Conservation (phyloP, 202 grass and related monocot genomes). For the Carex arenaria region DNA sequence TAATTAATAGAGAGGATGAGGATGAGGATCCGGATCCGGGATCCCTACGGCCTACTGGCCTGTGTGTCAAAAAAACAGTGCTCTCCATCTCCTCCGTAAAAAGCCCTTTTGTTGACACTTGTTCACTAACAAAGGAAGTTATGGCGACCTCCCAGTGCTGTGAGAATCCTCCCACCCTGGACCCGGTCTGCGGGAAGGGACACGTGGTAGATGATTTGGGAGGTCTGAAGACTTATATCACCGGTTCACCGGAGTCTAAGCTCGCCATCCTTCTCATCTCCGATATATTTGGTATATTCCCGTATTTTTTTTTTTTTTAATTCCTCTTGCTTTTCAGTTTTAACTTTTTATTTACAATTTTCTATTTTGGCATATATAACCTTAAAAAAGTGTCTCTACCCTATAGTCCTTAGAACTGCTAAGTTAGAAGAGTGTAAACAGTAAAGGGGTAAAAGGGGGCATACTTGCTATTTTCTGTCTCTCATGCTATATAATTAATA, state of each 20-base stretch:
- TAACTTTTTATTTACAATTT: too few species aligned
- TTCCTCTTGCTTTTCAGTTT: too few species aligned
- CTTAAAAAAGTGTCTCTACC: too few species aligned
- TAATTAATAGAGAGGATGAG: too few species aligned
- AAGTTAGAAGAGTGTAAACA: too few species aligned
- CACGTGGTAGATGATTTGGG: constrained; percentile 15
- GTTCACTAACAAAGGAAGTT: background rate
- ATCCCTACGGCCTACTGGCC: too few species aligned
- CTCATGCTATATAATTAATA: too few species aligned
- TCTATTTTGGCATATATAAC: too few species aligned
- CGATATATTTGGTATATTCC: constrained; percentile 20
- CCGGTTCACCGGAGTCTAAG: constrained; percentile 12
- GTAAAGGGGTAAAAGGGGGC: background rate
- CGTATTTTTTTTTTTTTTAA: too few species aligned
- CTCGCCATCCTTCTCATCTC: constrained; percentile 11
- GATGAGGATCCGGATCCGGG: too few species aligned
- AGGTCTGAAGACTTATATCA: constrained; percentile 15
- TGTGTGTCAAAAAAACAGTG: too few species aligned
- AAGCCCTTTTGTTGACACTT: background rate
- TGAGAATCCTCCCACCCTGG: constrained; percentile 18
- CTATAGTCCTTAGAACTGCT: too few species aligned
- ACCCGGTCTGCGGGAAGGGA: constrained; percentile 21
- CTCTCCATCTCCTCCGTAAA: background rate
- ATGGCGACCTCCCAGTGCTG: constrained; percentile 19
- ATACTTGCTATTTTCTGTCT: background rate